Percentiles rank a stretch among this genome's conserved stretches.
These are phyloP conservation scores for Cladorrhinum sp. DNA, from an alignment of 2,329 filamentous ascomycete species.

Conservation along the genomic window DNA sequence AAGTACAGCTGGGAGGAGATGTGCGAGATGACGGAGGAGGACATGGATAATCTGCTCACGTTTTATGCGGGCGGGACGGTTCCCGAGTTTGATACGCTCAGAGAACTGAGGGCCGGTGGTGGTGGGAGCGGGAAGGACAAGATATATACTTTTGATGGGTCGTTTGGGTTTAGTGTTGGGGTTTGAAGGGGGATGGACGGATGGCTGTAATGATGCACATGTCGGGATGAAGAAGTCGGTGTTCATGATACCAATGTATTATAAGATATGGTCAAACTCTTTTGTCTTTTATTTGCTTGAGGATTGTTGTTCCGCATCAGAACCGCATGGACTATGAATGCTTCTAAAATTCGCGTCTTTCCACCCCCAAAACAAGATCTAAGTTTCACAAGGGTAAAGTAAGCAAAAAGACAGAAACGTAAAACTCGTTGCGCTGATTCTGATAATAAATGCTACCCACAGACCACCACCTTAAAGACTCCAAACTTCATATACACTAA, in stretches of 20 bases:
- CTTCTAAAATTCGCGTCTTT: too few species aligned
- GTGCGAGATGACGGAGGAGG: conserved; percentile 74
- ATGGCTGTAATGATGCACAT: not conserved
- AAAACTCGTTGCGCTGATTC: not conserved
- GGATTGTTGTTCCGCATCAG: too few species aligned
- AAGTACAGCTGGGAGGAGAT: conserved; percentile 81
- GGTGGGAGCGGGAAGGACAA: conserved; percentile 46
- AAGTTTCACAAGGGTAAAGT: too few species aligned
- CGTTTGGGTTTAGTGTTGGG: conserved; percentile 58
- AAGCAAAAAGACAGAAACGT: not conserved
- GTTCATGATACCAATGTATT: not conserved
- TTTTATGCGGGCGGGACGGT: conserved; percentile 63
- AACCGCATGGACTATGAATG: too few species aligned
- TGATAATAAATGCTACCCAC: not conserved
- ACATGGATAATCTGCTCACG: conserved; percentile 79
- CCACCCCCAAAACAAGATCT: too few species aligned
- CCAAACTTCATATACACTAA: not conserved
- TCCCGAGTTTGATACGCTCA: conserved; percentile 53
- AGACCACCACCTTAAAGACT: not conserved
- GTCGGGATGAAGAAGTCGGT: not conserved
- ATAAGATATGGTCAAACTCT: not conserved
- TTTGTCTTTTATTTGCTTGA: too few species aligned
- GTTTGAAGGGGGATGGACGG: conserved; percentile 20
- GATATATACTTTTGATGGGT: conserved; percentile 59
- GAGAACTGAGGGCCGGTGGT: conserved; percentile 49